Base-by-base conservation (phyloP, 495 filamentous ascomycete genomes). In the Parathielavia hyrcaniae region DNA sequence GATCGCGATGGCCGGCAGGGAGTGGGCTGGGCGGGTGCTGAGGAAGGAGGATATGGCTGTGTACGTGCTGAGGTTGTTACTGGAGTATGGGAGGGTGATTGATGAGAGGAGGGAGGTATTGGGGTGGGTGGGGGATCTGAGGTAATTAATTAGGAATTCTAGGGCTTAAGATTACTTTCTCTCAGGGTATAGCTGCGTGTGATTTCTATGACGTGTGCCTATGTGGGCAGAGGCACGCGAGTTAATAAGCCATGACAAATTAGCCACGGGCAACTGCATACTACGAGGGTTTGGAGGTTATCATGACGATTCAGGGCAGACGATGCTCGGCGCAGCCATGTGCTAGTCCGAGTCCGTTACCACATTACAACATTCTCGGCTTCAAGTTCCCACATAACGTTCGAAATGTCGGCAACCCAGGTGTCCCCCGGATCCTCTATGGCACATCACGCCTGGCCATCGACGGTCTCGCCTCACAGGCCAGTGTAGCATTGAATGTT, bases 11-110 rank as follows among this genome's bases (percentile, higher is more conserved):
- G 78, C 79, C 20, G 82, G 86, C 2, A 74, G 78, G 48, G 80
- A 76, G 30, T 91, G 88, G 88, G 83, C 83, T 10, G 75, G 79
- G 19, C 80, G 74, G 60, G 85, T 86, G 23, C 68, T 90, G 32
- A 70, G 88, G 50, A 71, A 73, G 49, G 86, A 88, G 56, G 88
- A 91, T 61, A 87, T 90, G 71, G 72, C 84, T 63, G 75, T 91
- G 19, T 91, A 90, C 70, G 77, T 85, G 44, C 79, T 83, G 61
- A 67, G 88, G 51, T 61, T 91, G 51, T 71, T 91, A 55, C 73
- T 91, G 4, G 88, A 91, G 71, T 90, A 87, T 70, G 87, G 77
- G 17, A 73, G 87, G 43, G 72, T 91, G 13, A 71, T 75, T 52
- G 84, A 87, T 65, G 82, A 86, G 58, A 74, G 51, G 35, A 46